These are phyloP conservation scores for Colletotrichum navitas DNA, from an alignment of 2,329 filamentous ascomycete genomes.

Conservation along the genomic window DNA sequence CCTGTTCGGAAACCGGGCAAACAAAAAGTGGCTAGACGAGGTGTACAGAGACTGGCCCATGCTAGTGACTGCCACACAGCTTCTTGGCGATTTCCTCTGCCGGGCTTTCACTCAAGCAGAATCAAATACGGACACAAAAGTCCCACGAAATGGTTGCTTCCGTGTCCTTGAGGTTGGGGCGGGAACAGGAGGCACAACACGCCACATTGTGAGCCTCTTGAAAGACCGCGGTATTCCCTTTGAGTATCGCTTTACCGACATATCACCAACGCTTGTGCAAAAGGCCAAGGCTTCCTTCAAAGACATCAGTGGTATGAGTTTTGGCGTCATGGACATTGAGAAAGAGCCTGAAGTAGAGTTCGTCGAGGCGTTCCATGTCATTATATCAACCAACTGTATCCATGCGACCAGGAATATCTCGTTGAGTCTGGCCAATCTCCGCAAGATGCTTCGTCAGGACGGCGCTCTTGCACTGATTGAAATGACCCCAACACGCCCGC, in stretches of 20 bases:
- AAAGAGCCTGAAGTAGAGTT: constrained; percentile 42
- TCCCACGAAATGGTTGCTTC: constrained; percentile 40
- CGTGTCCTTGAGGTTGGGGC: constrained; percentile 59
- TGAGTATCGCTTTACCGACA: constrained; percentile 59
- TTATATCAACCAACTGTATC: constrained; percentile 54
- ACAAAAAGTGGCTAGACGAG: constrained; percentile 49
- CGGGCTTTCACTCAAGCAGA: constrained; percentile 11
- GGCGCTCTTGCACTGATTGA: constrained; percentile 51
- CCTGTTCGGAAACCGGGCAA: constrained; percentile 52
- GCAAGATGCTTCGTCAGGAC: constrained; percentile 46
- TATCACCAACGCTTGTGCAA: constrained; percentile 52
- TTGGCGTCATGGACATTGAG: constrained; percentile 49
- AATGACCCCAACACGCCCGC: constrained; percentile 43
- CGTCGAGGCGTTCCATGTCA: constrained; percentile 46
- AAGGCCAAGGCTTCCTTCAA: constrained; percentile 47
- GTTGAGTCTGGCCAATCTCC: constrained; percentile 35
- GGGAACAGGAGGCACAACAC: constrained; percentile 59
- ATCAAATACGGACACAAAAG: not conserved
- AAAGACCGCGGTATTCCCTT: constrained; percentile 44
- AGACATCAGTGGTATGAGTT: constrained; percentile 45
- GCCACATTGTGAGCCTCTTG: constrained; percentile 48
- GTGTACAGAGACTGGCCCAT: constrained; percentile 52
- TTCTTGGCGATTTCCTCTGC: constrained; percentile 44
- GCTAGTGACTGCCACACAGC: constrained; percentile 44
- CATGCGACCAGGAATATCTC: constrained; percentile 45